A percentile compares a stretch with the other conserved stretches of the same genome.
These are phyloP conservation scores for Aphanomyces invadans DNA, from an alignment of 352 stramenopile species.

Conservation along the genomic window DNA sequence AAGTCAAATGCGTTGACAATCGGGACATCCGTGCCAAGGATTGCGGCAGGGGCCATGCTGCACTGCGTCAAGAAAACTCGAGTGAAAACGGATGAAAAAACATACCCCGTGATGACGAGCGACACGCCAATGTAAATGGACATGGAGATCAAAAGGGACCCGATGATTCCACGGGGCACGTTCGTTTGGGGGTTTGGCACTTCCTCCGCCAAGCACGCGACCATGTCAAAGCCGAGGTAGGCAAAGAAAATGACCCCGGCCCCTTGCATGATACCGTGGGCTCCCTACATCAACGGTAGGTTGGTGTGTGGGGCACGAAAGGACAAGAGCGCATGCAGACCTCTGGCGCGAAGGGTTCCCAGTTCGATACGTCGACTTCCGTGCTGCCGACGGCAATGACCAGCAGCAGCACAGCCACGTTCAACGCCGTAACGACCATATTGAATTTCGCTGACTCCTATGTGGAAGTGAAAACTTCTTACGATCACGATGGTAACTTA, in stretches of 20 bases:
- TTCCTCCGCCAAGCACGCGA: constrained; percentile 87
- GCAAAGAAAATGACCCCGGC: constrained; percentile 88
- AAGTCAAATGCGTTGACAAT: constrained; percentile 81
- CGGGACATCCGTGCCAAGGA: constrained; percentile 65
- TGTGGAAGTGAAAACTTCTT: no score
- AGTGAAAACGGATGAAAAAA: constrained; percentile 9
- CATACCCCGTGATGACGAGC: constrained; percentile 79
- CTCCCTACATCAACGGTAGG: constrained; percentile 42
- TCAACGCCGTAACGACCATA: constrained; percentile 80
- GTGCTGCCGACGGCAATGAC: constrained; percentile 80
- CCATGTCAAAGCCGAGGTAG: constrained; percentile 92
- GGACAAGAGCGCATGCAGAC: constrained; percentile 14
- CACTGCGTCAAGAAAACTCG: not conserved
- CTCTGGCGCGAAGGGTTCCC: constrained; percentile 71
- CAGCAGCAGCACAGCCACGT: constrained; percentile 85
- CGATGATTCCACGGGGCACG: constrained; percentile 88
- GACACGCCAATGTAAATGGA: constrained; percentile 86
- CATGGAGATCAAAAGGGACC: constrained; percentile 86
- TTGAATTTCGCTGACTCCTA: constrained; percentile 91
- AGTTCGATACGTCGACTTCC: constrained; percentile 67
- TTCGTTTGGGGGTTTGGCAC: constrained; percentile 84
- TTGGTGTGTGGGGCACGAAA: no score
- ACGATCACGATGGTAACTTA: constrained; percentile 30
- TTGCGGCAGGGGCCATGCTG: constrained; percentile 62
- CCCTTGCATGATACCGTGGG: constrained; percentile 82